These are phyloP conservation scores for Alnus rubra DNA, from an alignment of 306 rosid genomes.

Conservation along the genomic window DNA sequence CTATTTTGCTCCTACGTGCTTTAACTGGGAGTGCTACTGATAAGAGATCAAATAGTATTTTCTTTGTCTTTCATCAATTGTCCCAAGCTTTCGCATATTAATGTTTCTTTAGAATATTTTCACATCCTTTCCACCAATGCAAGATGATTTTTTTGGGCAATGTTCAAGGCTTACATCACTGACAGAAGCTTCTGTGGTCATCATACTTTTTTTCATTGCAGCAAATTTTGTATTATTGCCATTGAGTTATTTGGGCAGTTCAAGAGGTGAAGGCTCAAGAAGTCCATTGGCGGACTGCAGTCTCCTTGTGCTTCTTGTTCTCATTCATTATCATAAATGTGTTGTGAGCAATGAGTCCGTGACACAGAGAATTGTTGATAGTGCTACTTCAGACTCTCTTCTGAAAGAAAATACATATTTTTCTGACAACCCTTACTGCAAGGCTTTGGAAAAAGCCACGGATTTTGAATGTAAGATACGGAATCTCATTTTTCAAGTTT, in stretches of 20 bases:
- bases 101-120: constrained; percentile 9
- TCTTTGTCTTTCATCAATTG: constrained; percentile 12
- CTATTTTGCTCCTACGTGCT: not conserved
- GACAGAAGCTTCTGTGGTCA: constrained; percentile 16
- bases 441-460: constrained; percentile 74
- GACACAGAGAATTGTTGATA: constrained; percentile 40
- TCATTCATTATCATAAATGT: constrained; percentile 85
- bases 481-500: constrained; percentile 21
- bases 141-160: constrained; percentile 12
- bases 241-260: constrained; percentile 74
- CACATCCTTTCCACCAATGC: constrained; percentile 12
- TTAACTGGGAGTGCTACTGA: not conserved
- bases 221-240: constrained; percentile 90
- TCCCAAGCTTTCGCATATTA: constrained; percentile 6
- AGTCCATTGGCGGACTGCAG: constrained; percentile 83
- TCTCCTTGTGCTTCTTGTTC: constrained; percentile 86
- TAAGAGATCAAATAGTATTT: constrained; percentile 11
- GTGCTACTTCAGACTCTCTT: constrained; percentile 53
- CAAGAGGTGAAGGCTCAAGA: constrained; percentile 69
- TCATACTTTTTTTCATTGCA: constrained; percentile 45
- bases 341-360: constrained; percentile 43
- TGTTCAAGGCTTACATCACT: constrained; percentile 25
- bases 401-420: constrained; percentile 55
- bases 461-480: constrained; percentile 82
- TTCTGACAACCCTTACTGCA: constrained; percentile 88